Evolutionary conservation across 805 yeast species (phyloP), one percentile per base, ranked within the genome.

Genomic region (Saturnispora mendoncae): DNA sequence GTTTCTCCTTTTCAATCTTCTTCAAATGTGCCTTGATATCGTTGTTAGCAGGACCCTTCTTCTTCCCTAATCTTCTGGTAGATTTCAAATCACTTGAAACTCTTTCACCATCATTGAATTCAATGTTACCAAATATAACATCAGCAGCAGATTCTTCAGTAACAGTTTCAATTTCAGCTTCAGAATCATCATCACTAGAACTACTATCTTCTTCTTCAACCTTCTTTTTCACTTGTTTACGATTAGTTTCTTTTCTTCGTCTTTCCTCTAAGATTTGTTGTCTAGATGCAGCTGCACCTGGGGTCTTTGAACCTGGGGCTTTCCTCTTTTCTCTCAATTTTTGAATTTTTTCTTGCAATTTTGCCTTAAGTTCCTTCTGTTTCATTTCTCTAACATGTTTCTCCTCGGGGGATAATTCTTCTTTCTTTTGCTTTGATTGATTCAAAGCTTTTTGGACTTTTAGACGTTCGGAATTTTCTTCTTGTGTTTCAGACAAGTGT

Each of bases 211-310:
- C 31, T 23, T 56, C 61, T 33, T 42, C 46, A 25, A 48, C 54
- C 14, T 45, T 38, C 32, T 48, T 51, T 40, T 43, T 52, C 36
- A 47, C 53, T 51, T 52, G 64, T 49, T 56, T 62, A 46, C 58
- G 51, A 44, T 57, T 48, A 53, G 69, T 66, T 48, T 62, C 58
- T 42, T 67, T 65, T 50, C 64, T 67, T 52, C 78, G 82, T 46
- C 84, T 68, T 55, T 75, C 78, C 49, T 76, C 84, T 41, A 84
- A 57, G 30, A 81, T 69, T 58, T 83, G 88, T 50, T 86, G 94
- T 61, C 97, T 71, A 9, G 90, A 84, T 45, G 78, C 72, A 13
- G 88, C 87, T 0, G 95, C 92, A 19, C 96, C 95, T 4, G 71
- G 67, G 4, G 70, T 77, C 35, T 76, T 80, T 1, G 88, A 66